Conservation (phyloP, 257 asterid genomes). For the Plantago ovata region DNA sequence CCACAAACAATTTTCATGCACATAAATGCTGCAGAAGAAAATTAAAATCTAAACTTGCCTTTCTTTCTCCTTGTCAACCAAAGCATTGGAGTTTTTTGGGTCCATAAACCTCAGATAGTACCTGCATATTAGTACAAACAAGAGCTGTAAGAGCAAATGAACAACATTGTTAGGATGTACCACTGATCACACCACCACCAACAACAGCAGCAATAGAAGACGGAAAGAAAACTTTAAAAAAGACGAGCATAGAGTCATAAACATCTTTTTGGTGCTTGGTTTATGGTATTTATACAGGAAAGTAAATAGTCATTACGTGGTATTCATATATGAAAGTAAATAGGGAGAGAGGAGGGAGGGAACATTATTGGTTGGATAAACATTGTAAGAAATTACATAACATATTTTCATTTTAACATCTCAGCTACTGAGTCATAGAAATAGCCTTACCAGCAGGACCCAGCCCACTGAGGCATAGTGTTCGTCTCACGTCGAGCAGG, state of each 20-base stretch:
- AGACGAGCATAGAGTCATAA: too few species aligned
- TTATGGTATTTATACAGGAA: too few species aligned
- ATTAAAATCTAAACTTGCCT: slow-evolving; percentile 38
- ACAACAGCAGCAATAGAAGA: neutral
- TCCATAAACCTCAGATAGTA: slow-evolving; percentile 98
- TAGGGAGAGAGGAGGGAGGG: too few species aligned
- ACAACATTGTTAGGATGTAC: neutral
- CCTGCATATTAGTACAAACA: slow-evolving; percentile 34
- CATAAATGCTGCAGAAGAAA: slow-evolving; percentile 5
- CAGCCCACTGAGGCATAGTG: slow-evolving; percentile 99
- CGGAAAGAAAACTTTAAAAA: too few species aligned
- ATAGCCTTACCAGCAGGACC: slow-evolving; percentile 87
- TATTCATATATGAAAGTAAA: too few species aligned
- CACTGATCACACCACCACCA: neutral
- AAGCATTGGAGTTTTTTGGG: slow-evolving; percentile 61
- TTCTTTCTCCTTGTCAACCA: slow-evolving; percentile 91
- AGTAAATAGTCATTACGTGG: too few species aligned
- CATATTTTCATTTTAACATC: too few species aligned
- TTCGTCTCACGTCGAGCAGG: slow-evolving; percentile 85
- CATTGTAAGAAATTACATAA: too few species aligned
- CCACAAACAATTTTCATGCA: slow-evolving; percentile 8
- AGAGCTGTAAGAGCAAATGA: neutral
- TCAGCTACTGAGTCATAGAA: slow-evolving; percentile 9
- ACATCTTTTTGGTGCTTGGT: too few species aligned
- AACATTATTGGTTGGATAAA: too few species aligned